Evolutionary conservation across 257 asterid species (phyloP).

Genomic region (Capsicum pubescens): DNA sequence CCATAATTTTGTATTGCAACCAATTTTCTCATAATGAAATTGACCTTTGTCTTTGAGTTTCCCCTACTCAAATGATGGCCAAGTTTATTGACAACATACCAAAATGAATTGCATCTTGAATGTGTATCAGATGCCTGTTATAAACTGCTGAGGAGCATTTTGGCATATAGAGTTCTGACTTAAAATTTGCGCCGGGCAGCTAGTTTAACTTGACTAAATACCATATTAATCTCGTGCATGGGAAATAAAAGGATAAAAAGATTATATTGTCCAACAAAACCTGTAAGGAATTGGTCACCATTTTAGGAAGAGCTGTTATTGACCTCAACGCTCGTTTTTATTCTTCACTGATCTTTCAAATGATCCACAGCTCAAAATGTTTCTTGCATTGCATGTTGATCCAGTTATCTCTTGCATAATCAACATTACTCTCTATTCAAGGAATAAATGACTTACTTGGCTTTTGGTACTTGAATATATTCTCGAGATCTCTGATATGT

Average conservation of each 20-base stretch:
- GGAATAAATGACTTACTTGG: background rate
- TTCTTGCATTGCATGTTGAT: background rate
- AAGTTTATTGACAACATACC: constrained; percentile 18
- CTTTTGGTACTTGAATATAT: background rate
- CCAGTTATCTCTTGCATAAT: background rate
- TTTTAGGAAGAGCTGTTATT: background rate
- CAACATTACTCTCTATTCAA: background rate
- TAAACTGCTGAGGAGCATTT: background rate
- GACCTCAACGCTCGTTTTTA: background rate
- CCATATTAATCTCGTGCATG: constrained; percentile 14
- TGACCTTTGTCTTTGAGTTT: background rate
- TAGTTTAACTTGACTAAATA: background rate
- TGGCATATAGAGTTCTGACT: background rate
- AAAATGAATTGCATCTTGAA: background rate
- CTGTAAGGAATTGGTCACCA: constrained; percentile 17
- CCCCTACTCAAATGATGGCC: constrained; percentile 12
- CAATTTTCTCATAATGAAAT: background rate
- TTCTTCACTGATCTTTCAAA: background rate
- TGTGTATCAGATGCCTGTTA: background rate
- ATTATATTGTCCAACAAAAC: background rate
- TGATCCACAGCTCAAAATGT: background rate
- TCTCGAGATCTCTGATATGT: constrained; percentile 2
- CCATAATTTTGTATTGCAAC: background rate
- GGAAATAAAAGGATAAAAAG: background rate
- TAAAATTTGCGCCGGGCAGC: background rate